Base-by-base conservation (phyloP, 768 basidiomycete genomes). In the Russula earlei region DNA sequence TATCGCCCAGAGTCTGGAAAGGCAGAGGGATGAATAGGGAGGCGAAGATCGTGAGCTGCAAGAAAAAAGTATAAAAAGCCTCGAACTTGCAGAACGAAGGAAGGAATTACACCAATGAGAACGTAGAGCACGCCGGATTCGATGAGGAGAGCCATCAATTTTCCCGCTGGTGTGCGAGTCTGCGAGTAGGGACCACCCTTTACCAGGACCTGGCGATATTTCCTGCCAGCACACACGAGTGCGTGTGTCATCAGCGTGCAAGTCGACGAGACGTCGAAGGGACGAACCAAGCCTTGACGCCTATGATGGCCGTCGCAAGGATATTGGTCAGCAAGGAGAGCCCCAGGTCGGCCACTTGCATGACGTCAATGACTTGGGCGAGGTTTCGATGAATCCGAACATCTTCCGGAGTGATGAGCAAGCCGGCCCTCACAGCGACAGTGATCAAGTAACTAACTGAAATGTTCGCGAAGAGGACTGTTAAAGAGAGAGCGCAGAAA, bases 81-180 rank as follows among this genome's bases (percentile, higher is more conserved):
- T 7, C 19, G 15, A 11, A 17, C 15, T 55, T 19, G n/a, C n/a
- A 24, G n/a, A 31, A 11, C 11, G 24, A 27, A 4, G 14, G 4
- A 6, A 19, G 34, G 22, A 55, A 41, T 49, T 40, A 55, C 54
- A 11, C 41, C 25, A 5, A 55, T 44, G 12, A 55, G 4, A 11
- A 55, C 49, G 22, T 55, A 55, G 12, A 55, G 34, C n/a, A 38
- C 24, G 15, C 54, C 54, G 1, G 54, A 55, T 33, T 55, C 54
- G 24, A 55, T 14, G 9, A 55, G 24, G n/a, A 55, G 42, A 11
- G 1, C 19, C 22, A 55, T 12, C 22, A 49, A 33, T 14, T 34
- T 42, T 24, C 15, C 37, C 22, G 33, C 54, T 14, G 2, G n/a
- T 27, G 42, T 53, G 4, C 40, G 11, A 11, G 3, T 29, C 17